Conservation (phyloP, 805 yeast species). For the Yarrowia deformans region DNA sequence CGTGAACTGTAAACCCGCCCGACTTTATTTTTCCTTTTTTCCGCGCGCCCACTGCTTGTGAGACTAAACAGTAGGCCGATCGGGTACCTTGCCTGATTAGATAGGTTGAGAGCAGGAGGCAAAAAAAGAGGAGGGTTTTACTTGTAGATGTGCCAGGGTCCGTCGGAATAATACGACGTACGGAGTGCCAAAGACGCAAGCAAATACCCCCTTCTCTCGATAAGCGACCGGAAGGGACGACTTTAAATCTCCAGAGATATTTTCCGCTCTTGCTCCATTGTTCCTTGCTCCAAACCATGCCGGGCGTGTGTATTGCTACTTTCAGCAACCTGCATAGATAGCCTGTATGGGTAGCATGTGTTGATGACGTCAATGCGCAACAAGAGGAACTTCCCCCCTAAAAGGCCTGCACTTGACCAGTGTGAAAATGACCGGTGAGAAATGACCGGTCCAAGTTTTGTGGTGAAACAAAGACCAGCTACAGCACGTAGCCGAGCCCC, state of each 20-base stretch:
- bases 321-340: constrained; percentile 37
- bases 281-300: constrained; percentile 2
- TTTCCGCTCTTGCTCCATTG: not conserved
- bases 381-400: no score
- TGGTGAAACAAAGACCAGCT: no score
- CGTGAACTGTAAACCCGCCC: not conserved
- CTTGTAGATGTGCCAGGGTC: no score
- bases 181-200: no score
- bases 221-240: no score
- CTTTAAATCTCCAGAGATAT: no score
- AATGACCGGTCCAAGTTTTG: not conserved
- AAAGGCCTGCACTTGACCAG: not conserved
- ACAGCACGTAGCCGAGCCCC: not conserved
- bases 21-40: not conserved
- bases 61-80: constrained; percentile 6
- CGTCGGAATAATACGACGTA: no score
- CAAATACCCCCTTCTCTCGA: no score
- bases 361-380: constrained; percentile 25
- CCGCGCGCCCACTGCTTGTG: not conserved
- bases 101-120: not conserved
- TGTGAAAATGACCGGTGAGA: not conserved
- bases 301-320: constrained; percentile 28
- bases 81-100: constrained; percentile 33
- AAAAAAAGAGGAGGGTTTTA: not conserved
- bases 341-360: constrained; percentile 21